Evolutionary conservation across 2,329 filamentous ascomycete species (phyloP), one percentile per base, ranked within the genome.

Genomic region (Phialophora chinensis): DNA sequence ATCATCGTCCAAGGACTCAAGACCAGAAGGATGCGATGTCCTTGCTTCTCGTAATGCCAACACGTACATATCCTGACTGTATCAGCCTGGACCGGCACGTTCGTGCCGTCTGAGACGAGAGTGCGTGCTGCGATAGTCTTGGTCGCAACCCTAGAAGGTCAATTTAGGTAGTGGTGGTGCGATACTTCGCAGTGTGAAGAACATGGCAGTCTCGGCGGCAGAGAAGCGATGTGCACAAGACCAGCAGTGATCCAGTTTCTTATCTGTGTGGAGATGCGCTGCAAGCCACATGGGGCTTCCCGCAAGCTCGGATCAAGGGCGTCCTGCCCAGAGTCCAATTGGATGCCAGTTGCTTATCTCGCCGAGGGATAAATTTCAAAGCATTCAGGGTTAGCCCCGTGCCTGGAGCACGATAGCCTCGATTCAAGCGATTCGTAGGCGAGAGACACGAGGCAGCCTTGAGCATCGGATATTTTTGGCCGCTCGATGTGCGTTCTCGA

Each of bases 401-500:
- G 33, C 52, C 60, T 56, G 52, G 50, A 31, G 35, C 27, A 2
- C 12, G 11, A n/a, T 38, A 20, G 55, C 60, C 29, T 56, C 35
- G 38, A 27, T 62, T 47, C 38, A 47, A 62, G 60, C 53, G 60
- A 56, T 49, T 2, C 12, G 29, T 56, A 62, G 52, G 52, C 60
- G 60, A 62, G 12, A 62, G 52, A 42, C 60, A 56, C 50, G 60
- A 62, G 60, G 52, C 60, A 56, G 60, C 52, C 52, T 61, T 54
- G 47, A 23, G 23, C 17, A 20, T 8, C 38, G 38, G 38, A 44
- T 20, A 44, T n/a, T n/a, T 44, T n/a, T 44, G 17, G 38, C 38
- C 38, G 38, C 8, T n/a, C 17, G 38, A 7, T 11, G 6, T 8
- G 17, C 8, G 17, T n/a, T n/a, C 38, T n/a, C 38, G 14, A 44